A percentile compares a stretch with the other conserved stretches of the same genome.
phyloP scores from a whole-genome alignment of 2,329 filamentous ascomycete species.

The Aspergillus carbonarius region DNA sequence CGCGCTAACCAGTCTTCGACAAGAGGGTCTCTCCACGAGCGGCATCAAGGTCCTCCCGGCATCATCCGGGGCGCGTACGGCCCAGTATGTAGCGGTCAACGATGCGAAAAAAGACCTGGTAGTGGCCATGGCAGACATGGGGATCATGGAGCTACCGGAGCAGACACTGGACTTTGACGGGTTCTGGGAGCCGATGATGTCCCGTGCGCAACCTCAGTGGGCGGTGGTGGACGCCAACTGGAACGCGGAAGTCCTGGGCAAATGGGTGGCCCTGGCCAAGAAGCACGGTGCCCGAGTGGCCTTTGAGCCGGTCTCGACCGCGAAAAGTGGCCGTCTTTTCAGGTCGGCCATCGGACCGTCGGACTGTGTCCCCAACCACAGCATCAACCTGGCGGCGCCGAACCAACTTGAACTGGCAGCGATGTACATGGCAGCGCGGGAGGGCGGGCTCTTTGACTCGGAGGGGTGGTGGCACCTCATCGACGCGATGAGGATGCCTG shows the following conservation, averaged over 20 bases:
- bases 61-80: conserved; percentile 64
- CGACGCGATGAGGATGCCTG: conserved; percentile 71
- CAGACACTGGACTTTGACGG: conserved; percentile 41
- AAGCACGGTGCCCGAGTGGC: conserved; percentile 60
- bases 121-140: conserved; percentile 96
- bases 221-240: conserved; percentile 88
- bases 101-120: conserved; percentile 77
- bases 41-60: conserved; percentile 61
- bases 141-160: conserved; percentile 62
- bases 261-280: conserved; percentile 66
- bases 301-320: conserved; percentile 85
- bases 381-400: conserved; percentile 75
- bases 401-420: conserved; percentile 78
- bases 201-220: conserved; percentile 64
- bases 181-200: conserved; percentile 64
- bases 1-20: conserved; percentile 64
- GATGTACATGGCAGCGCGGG: conserved; percentile 71
- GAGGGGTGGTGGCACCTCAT: conserved; percentile 76
- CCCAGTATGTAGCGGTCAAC: conserved; percentile 90
- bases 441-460: conserved; percentile 66
- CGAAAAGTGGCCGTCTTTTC: conserved; percentile 74
- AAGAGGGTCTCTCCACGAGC: conserved; percentile 60
- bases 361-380: conserved; percentile 58
- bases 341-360: conserved; percentile 32
- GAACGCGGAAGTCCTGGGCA: conserved; percentile 63